Evolutionary conservation across 495 filamentous ascomycete species (phyloP).

Genomic region (Collariella sp.): DNA sequence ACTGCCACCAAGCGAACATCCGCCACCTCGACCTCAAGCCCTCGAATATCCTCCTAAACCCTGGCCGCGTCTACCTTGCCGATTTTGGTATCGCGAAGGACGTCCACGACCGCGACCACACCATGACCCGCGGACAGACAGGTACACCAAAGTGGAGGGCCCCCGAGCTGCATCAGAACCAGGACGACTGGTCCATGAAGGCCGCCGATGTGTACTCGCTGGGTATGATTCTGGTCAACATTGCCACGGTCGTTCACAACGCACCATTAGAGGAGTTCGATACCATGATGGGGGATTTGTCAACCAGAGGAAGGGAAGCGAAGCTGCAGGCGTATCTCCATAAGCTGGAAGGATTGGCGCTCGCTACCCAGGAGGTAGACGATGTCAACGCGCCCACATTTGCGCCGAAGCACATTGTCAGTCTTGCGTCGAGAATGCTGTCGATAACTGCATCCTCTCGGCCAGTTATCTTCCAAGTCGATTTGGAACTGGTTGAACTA

Average conservation of each 20-base stretch:
- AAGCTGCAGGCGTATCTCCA: conserved; percentile 22
- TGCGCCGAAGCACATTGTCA: conserved; percentile 27
- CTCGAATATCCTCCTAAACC: conserved; percentile 33
- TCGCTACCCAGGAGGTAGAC: conserved; percentile 25
- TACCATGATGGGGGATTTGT: conserved; percentile 21
- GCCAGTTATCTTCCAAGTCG: conserved; percentile 26
- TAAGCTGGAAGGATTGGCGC: conserved; percentile 19
- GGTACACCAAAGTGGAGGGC: conserved; percentile 34
- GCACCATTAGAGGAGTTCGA: conserved; percentile 31
- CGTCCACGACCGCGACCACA: conserved; percentile 27
- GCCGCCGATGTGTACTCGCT: conserved; percentile 34
- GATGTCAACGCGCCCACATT: conserved; percentile 28
- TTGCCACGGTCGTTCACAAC: conserved; percentile 27
- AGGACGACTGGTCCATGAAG: conserved; percentile 31
- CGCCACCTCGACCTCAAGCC: conserved; percentile 39
- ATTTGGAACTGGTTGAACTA: conserved; percentile 27
- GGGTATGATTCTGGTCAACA: conserved; percentile 28
- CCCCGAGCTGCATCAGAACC: conserved; percentile 24
- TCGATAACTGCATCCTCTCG: conserved; percentile 17
- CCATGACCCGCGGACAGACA: conserved; percentile 25
- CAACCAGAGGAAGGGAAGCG: conserved; percentile 15
- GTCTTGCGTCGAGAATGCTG: conserved; percentile 29
- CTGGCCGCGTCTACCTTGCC: conserved; percentile 32
- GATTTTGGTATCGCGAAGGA: conserved; percentile 38
- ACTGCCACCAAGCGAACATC: conserved; percentile 33